phyloP scores from a whole-genome alignment of 306 rosid genomes.

The Carpinus viminea region DNA sequence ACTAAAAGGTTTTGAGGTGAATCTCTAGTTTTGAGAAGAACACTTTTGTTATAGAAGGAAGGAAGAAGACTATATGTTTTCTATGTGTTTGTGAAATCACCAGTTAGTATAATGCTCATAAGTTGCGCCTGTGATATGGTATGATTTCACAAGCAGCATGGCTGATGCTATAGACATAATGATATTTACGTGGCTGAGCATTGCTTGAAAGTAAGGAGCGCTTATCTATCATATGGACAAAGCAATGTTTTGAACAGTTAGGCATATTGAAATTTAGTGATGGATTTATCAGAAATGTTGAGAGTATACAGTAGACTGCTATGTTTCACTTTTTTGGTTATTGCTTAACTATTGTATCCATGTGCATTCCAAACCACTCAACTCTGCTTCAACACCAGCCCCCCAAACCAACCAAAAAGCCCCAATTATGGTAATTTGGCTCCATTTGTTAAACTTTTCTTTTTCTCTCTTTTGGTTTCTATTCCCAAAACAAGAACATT shows the following conservation, averaged over 20 bases:
- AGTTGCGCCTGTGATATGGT: neutral
- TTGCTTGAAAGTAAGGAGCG: neutral
- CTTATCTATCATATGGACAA: neutral
- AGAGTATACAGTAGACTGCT: neutral
- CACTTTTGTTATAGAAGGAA: neutral
- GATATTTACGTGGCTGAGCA: neutral
- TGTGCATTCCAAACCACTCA: neutral
- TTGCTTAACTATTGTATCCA: neutral
- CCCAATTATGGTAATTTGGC: neutral
- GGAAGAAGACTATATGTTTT: neutral
- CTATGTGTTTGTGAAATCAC: neutral
- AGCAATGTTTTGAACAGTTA: neutral
- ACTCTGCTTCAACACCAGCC: neutral
- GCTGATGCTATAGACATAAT: neutral
- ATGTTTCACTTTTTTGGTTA: conserved; percentile 2
- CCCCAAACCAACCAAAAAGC: neutral
- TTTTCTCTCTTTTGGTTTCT: no score
- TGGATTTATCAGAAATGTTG: conserved; percentile 1
- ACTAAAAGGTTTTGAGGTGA: neutral
- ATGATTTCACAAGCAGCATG: neutral
- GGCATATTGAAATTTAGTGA: neutral
- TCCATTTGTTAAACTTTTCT: no score
- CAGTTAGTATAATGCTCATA: neutral
- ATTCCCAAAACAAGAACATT: no score
- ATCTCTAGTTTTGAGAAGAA: neutral